Conservation (phyloP, 768 basidiomycete species). For the Leccinum imitatum region DNA sequence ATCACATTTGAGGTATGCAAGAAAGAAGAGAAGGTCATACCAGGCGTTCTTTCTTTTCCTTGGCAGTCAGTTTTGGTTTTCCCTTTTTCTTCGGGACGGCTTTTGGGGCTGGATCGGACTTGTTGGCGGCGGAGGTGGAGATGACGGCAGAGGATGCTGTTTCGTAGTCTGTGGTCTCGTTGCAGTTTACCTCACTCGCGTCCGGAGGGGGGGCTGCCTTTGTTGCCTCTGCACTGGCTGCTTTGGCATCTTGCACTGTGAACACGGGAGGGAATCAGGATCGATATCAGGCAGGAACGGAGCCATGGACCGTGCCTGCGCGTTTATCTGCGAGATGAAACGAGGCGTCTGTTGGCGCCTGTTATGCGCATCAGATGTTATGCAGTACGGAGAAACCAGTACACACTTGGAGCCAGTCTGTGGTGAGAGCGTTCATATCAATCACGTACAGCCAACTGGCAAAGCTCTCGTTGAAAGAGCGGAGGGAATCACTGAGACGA, state of each 20-base stretch:
- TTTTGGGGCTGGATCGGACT: conserved; percentile 38
- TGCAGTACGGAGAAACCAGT: background rate
- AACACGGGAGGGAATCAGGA: background rate
- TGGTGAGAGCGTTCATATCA: conserved; percentile 94
- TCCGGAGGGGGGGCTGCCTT: conserved; percentile 34
- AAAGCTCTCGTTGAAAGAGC: conserved; percentile 90
- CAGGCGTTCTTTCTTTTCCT: conserved; percentile 81
- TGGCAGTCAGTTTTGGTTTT: conserved; percentile 69
- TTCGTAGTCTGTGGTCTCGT: conserved; percentile 33
- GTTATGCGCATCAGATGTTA: background rate
- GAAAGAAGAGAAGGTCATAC: conserved; percentile 40
- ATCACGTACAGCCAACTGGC: conserved; percentile 89
- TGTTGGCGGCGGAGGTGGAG: conserved; percentile 36
- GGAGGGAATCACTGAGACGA: conserved; percentile 70
- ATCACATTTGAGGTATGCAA: background rate
- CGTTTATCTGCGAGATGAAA: conserved; percentile 46
- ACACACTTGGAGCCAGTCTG: conserved; percentile 83
- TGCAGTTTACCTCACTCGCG: conserved; percentile 23
- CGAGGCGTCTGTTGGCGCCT: conserved; percentile 64
- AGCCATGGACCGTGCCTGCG: conserved; percentile 46
- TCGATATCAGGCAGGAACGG: background rate
- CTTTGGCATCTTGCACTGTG: conserved; percentile 56
- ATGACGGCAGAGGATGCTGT: conserved; percentile 28
- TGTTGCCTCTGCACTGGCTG: conserved; percentile 50
- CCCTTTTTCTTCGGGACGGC: conserved; percentile 45